These are phyloP conservation scores for Camelina hispida DNA, from an alignment of 345 rosid species.

Conservation along the genomic window DNA sequence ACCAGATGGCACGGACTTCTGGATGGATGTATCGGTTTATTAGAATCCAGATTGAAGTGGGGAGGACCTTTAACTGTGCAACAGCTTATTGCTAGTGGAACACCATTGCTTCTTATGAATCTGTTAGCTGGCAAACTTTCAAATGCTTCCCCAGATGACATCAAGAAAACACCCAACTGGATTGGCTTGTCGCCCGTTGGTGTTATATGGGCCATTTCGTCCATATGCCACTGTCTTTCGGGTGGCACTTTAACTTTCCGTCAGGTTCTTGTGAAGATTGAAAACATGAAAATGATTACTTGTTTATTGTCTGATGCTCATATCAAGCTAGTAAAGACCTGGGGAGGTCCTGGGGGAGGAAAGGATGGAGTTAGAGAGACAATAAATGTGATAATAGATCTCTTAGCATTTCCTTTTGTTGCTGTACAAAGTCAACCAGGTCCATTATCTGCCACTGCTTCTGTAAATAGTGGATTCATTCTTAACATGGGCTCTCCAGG, in stretches of 20 bases:
- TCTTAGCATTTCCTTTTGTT: conserved; percentile 92
- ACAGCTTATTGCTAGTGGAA: conserved; percentile 85
- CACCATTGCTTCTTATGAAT: conserved; percentile 74
- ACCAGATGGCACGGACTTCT: conserved; percentile 88
- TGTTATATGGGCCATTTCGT: conserved; percentile 83
- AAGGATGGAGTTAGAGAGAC: conserved; percentile 83
- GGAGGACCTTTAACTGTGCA: conserved; percentile 86
- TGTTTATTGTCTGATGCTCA: conserved; percentile 73
- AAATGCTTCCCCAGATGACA: conserved; percentile 50
- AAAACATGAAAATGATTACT: conserved; percentile 61
- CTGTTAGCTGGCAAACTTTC: conserved; percentile 59
- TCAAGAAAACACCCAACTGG: conserved; percentile 47
- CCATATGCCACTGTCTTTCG: conserved; percentile 81
- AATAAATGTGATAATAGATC: conserved; percentile 74
- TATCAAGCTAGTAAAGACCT: conserved; percentile 79
- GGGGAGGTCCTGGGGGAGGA: conserved; percentile 96
- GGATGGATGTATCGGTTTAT: conserved; percentile 92
- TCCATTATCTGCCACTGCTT: conserved; percentile 77
- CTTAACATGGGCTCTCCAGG: conserved; percentile 90
- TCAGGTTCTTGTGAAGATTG: conserved; percentile 72
- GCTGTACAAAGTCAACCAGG: conserved; percentile 85
- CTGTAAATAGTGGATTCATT: conserved; percentile 90
- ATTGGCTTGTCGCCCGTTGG: conserved; percentile 85
- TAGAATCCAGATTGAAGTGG: conserved; percentile 81
- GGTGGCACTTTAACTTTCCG: conserved; percentile 78